These are phyloP conservation scores for Fusarium cyanostomum DNA, from an alignment of 2,329 filamentous ascomycete genomes.

Conservation along the genomic window DNA sequence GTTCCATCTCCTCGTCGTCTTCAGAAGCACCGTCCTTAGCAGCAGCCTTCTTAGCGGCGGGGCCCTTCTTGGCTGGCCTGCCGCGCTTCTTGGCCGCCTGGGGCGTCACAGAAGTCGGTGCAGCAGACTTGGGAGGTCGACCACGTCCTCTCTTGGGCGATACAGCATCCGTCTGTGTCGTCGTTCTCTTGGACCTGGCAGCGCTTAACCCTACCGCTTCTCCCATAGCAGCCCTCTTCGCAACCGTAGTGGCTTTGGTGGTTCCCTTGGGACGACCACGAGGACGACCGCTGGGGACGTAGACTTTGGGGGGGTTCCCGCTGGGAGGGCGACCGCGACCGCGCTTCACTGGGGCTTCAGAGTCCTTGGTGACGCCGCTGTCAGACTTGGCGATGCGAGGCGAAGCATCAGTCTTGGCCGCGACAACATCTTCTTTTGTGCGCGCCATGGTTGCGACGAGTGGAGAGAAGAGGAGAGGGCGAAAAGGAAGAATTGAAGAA, in stretches of 20 bases:
- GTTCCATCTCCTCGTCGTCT: slow-evolving; percentile 15
- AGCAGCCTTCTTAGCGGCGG: slow-evolving; percentile 38
- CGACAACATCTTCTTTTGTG: slow-evolving; percentile 45
- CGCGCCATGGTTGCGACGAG: slow-evolving; percentile 43
- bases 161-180: slow-evolving; percentile 9
- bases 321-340: slow-evolving; percentile 55
- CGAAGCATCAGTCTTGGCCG: slow-evolving; percentile 28
- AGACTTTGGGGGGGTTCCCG: slow-evolving; percentile 44
- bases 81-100: slow-evolving; percentile 40
- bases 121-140: slow-evolving; percentile 45
- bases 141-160: slow-evolving; percentile 32
- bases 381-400: slow-evolving; percentile 42
- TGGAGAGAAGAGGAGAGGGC: background rate
- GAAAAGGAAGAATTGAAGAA: background rate
- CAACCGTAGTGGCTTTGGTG: slow-evolving; percentile 40
- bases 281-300: slow-evolving; percentile 55
- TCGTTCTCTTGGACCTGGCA: slow-evolving; percentile 1
- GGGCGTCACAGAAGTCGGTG: slow-evolving; percentile 30
- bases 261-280: slow-evolving; percentile 59
- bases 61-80: slow-evolving; percentile 40
- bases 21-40: slow-evolving; percentile 17
- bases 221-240: slow-evolving; percentile 24
- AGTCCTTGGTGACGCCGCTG: slow-evolving; percentile 52
- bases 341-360: slow-evolving; percentile 49
- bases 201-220: slow-evolving; percentile 4